Conservation (phyloP, 345 rosid genomes). For the Psidium friedrichsthalianum region DNA sequence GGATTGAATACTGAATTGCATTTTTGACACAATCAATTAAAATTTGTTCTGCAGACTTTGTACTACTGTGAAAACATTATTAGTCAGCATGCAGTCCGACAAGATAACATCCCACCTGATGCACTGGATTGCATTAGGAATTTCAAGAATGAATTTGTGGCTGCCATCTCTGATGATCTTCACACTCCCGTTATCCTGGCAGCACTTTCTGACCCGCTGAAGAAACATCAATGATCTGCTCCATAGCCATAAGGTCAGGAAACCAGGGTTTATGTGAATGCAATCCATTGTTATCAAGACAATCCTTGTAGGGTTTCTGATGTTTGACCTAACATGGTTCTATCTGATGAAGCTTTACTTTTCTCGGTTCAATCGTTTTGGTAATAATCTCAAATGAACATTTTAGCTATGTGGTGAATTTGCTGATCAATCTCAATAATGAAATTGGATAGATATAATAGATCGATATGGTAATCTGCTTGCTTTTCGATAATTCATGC, state of each 20-base stretch:
- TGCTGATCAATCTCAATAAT: not conserved
- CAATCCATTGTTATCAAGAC: not conserved
- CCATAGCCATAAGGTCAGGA: slow-evolving; percentile 67
- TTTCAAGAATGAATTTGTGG: slow-evolving; percentile 42
- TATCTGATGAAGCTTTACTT: not conserved
- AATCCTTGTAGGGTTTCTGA: not conserved
- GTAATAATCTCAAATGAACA: not conserved
- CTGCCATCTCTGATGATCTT: slow-evolving; percentile 94
- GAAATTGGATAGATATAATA: not conserved
- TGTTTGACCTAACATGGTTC: not conserved
- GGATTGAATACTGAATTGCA: not conserved
- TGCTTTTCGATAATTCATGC: slow-evolving; percentile 3
- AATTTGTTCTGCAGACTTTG: slow-evolving; percentile 51
- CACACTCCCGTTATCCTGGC: slow-evolving; percentile 71
- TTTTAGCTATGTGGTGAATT: not conserved
- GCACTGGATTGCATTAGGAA: slow-evolving; percentile 26
- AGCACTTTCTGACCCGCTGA: slow-evolving; percentile 75
- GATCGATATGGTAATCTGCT: not conserved
- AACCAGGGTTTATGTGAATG: not conserved
- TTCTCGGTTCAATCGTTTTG: not conserved
- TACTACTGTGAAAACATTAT: slow-evolving; percentile 47
- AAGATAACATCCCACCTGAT: slow-evolving; percentile 37
- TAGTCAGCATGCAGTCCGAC: slow-evolving; percentile 30
- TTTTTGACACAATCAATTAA: not conserved
- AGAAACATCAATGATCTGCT: slow-evolving; percentile 70